Conservation (phyloP, 495 filamentous ascomycete genomes). For the Annulohypoxylon bovei region DNA sequence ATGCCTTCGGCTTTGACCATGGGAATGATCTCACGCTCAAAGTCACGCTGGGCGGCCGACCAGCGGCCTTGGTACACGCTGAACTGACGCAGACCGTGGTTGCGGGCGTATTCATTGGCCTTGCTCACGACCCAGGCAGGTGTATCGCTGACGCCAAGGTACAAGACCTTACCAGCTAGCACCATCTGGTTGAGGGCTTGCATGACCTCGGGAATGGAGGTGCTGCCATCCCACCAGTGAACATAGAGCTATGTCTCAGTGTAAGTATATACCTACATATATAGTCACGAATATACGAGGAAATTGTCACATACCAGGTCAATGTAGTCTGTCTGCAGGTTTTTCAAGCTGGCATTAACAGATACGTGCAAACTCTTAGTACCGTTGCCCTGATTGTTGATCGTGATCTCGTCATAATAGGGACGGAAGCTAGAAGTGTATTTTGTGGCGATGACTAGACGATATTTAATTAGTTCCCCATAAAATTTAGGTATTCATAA, state of each 20-base stretch:
- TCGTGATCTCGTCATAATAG: conserved; percentile 58
- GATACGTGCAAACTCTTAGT: conserved; percentile 66
- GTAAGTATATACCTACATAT: conserved; percentile 10
- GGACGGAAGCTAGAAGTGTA: conserved; percentile 63
- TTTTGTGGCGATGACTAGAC: conserved; percentile 74
- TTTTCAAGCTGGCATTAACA: conserved; percentile 65
- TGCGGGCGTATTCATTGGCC: conserved; percentile 73
- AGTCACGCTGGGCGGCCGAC: conserved; percentile 68
- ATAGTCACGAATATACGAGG: background rate
- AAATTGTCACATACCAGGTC: conserved; percentile 57
- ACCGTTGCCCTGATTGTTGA: conserved; percentile 67
- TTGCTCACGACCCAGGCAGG: conserved; percentile 77
- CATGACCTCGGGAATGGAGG: conserved; percentile 75
- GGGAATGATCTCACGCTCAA: conserved; percentile 76
- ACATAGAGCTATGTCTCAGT: conserved; percentile 55
- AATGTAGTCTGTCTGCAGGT: conserved; percentile 72
- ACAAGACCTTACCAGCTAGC: conserved; percentile 70
- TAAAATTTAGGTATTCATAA: background rate
- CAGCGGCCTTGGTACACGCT: conserved; percentile 74
- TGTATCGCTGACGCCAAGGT: conserved; percentile 74
- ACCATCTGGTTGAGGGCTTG: conserved; percentile 70
- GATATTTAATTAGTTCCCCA: background rate
- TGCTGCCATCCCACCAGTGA: conserved; percentile 73
- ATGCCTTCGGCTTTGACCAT: conserved; percentile 76
- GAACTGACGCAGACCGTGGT: conserved; percentile 71